Percentiles rank a stretch among this genome's conserved stretches.
These are phyloP conservation scores for Protomyces pachydermus DNA, from an alignment of 1,139 yeast genomes.

Conservation along the genomic window DNA sequence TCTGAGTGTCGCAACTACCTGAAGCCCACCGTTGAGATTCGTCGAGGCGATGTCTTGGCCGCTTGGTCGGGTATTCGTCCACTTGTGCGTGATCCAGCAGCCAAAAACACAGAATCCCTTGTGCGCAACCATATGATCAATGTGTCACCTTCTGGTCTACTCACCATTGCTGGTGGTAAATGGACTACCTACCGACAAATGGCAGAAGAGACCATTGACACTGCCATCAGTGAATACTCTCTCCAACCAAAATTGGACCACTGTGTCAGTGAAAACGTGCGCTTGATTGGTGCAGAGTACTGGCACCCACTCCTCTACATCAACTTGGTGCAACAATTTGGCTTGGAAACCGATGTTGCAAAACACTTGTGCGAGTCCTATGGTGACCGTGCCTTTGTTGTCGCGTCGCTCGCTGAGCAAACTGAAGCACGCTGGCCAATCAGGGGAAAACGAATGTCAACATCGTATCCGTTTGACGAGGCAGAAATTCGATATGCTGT, in stretches of 20 bases:
- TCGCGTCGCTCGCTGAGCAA: slow-evolving; percentile 53
- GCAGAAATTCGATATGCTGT: slow-evolving; percentile 85
- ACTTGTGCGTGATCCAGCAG: slow-evolving; percentile 79
- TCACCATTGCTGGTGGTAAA: slow-evolving; percentile 94
- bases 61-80: slow-evolving; percentile 99
- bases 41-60: slow-evolving; percentile 82
- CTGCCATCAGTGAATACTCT: slow-evolving; percentile 53
- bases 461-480: slow-evolving; percentile 83
- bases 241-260: slow-evolving; percentile 42
- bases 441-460: slow-evolving; percentile 41
- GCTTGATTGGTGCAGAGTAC: slow-evolving; percentile 69
- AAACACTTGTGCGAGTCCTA: slow-evolving; percentile 79
- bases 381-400: slow-evolving; percentile 73
- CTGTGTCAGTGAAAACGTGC: slow-evolving; percentile 39
- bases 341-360: slow-evolving; percentile 70
- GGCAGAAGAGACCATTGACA: slow-evolving; percentile 92
- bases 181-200: slow-evolving; percentile 98
- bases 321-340: slow-evolving; percentile 73
- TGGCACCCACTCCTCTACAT: slow-evolving; percentile 66
- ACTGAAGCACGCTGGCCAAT: slow-evolving; percentile 36
- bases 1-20: slow-evolving; percentile 84
- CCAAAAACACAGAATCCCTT: slow-evolving; percentile 62
- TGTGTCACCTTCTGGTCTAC: slow-evolving; percentile 64
- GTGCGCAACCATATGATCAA: slow-evolving; percentile 85
- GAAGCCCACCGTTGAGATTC: slow-evolving; percentile 67